A percentile compares a stretch with the other conserved stretches of the same genome.
Evolutionary conservation across 495 filamentous ascomycete species (phyloP).

Genomic region (Penicillium bovifimosum): DNA sequence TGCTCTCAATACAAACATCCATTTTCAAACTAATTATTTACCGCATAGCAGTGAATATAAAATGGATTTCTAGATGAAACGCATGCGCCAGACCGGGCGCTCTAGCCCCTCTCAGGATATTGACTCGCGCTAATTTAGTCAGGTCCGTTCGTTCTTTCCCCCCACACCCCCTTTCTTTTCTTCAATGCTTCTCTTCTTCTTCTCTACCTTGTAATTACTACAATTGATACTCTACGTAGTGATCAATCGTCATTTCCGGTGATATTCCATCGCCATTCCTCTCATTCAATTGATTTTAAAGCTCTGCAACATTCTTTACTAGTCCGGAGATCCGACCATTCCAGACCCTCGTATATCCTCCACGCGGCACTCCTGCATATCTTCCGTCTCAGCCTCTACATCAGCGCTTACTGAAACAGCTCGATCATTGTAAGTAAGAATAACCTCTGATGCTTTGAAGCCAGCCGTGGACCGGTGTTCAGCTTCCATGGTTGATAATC

Average conservation of each 20-base stretch:
- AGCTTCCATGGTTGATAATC: not conserved
- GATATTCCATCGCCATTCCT: not conserved
- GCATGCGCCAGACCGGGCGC: not conserved
- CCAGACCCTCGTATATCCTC: not conserved
- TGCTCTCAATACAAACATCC: too few relatives aligned
- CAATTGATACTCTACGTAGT: too few relatives aligned
- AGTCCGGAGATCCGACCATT: not conserved
- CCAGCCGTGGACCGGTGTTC: not conserved
- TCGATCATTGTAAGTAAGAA: not conserved
- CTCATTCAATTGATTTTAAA: not conserved
- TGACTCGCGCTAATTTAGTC: conserved; percentile 2
- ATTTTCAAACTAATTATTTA: too few relatives aligned
- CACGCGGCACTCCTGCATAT: not conserved
- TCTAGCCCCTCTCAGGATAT: not conserved
- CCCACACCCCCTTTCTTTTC: conserved; percentile 2
- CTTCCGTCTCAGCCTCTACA: not conserved
- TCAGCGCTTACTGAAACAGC: not conserved
- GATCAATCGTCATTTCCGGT: not conserved
- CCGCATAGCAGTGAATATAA: not conserved
- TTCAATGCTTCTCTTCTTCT: not conserved
- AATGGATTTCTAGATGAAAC: not conserved
- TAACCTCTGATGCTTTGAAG: not conserved
- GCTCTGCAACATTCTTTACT: not conserved
- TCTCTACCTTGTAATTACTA: not conserved
- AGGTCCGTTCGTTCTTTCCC: not conserved